A percentile compares a stretch with the other conserved stretches of the same genome.
phyloP scores from a whole-genome alignment of 2,329 filamentous ascomycete genomes.

The Fusarium euwallaceae region DNA sequence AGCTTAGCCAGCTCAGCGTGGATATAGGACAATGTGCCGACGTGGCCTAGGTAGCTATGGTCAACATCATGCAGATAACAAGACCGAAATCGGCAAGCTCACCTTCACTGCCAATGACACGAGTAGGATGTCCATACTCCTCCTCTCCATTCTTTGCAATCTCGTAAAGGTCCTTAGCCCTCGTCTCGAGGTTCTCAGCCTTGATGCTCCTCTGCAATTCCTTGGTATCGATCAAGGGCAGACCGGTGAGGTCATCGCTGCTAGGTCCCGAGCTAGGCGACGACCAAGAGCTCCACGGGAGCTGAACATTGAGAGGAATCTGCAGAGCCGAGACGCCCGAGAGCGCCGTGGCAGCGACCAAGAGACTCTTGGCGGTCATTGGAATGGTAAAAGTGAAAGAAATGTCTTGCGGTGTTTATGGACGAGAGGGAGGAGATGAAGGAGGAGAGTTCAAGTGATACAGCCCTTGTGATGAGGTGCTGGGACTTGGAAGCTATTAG shows the following conservation, averaged over 20 bases:
- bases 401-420: neutral
- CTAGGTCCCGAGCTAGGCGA: slow-evolving; percentile 25
- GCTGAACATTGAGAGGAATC: slow-evolving; percentile 40
- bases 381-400: neutral
- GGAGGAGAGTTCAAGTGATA: slow-evolving; percentile 37
- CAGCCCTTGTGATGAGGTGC: slow-evolving; percentile 36
- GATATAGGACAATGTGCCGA: slow-evolving; percentile 75
- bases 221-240: slow-evolving; percentile 65
- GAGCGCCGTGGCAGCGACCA: slow-evolving; percentile 46
- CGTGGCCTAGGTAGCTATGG: slow-evolving; percentile 66
- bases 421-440: slow-evolving; percentile 6
- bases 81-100: slow-evolving; percentile 33
- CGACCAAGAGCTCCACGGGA: slow-evolving; percentile 35
- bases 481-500: slow-evolving; percentile 14
- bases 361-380: slow-evolving; percentile 45
- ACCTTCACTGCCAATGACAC: slow-evolving; percentile 78
- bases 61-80: slow-evolving; percentile 22
- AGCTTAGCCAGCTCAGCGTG: slow-evolving; percentile 66
- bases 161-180: slow-evolving; percentile 72
- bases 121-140: slow-evolving; percentile 76
- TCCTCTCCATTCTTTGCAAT: slow-evolving; percentile 70
- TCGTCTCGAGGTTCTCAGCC: slow-evolving; percentile 66
- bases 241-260: slow-evolving; percentile 41
- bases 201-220: slow-evolving; percentile 69
- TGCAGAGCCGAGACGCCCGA: slow-evolving; percentile 45